Base-by-base conservation (phyloP, 306 rosid species). In the Nissolia schottii region DNA sequence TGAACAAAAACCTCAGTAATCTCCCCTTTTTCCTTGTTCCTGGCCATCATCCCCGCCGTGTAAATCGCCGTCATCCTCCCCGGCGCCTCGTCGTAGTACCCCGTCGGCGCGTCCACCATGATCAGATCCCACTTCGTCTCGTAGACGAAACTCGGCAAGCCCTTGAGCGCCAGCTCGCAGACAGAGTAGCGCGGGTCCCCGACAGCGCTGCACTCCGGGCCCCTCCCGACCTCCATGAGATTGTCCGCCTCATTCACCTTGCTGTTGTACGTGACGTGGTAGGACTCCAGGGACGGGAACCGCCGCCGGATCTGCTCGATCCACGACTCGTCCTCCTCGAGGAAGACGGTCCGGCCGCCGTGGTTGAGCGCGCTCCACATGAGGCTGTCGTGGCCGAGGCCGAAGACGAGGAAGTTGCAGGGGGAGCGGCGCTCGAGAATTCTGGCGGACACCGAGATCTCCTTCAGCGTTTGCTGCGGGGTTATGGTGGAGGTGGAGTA, bases 71-170 rank as follows among this genome's bases (percentile, higher is more conserved):
- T 86, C 96, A 92, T 92, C 65, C 96, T 81, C 27, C 97, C 97
- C 0, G 93, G 96, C 0, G 97, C 96, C 15, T 86, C 88, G 2
- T 80, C 84, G 13, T 84, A 64, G 24, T 81, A 92, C 4, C 97
- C 96, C 1, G 92, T 89, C 2, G 97, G 97, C 0, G 96, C 97
- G 76, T 92, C 97, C 67, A 92, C 90, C 97, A 92, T 89, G 1
- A 92, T 92, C 88, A 92, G 29, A 41, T 92, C 97, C 96, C 97
- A 92, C 29, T 73, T 70, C 0, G 59, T 80, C 10, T 79, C 92
- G 7, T 92, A 87, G 3, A 86, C 87, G 0, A 72, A 63, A 12
- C 19, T 35, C 0, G 96, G 93, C 75, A 92, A 58, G 0, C 92
- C 93, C 38, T 88, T 89, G 49, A 89, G 25, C 1, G 91, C 96